A percentile compares a stretch with the other conserved stretches of the same genome.
Conservation (phyloP, 2,329 filamentous ascomycete genomes). For the Paecilomyces niveus region DNA sequence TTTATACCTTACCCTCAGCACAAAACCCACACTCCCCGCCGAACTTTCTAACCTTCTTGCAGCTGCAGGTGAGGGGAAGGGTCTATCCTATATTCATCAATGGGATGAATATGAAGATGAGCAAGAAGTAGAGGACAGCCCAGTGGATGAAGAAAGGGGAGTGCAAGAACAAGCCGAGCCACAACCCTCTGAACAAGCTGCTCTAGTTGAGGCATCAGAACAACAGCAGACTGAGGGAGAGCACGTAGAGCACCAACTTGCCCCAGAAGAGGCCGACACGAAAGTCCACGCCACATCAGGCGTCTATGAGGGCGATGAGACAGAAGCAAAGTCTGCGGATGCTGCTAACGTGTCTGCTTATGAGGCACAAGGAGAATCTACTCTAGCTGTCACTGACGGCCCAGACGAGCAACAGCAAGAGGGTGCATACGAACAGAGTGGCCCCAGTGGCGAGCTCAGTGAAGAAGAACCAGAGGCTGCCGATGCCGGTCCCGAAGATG, state of each 20-base stretch:
- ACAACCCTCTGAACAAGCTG: neutral
- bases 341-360: constrained; percentile 4
- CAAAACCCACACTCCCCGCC: constrained; percentile 47
- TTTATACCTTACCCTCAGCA: constrained; percentile 52
- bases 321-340: constrained; percentile 4
- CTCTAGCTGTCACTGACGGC: constrained; percentile 4
- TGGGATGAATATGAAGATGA: constrained; percentile 46
- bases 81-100: constrained; percentile 43
- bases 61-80: constrained; percentile 51
- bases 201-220: neutral
- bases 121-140: constrained; percentile 22
- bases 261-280: neutral
- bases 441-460: constrained; percentile 2
- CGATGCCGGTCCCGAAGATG: constrained; percentile 8
- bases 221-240: neutral
- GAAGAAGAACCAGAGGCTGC: neutral
- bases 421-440: constrained; percentile 6
- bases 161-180: neutral
- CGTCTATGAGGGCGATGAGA: neutral
- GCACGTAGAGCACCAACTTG: neutral
- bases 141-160: constrained; percentile 17
- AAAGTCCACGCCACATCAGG: neutral
- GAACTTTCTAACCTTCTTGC: constrained; percentile 47
- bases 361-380: constrained; percentile 10
- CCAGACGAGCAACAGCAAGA: constrained; percentile 12